Evolutionary conservation across 1,139 yeast species (phyloP).

Genomic region (Yamadazyma mexicana): DNA sequence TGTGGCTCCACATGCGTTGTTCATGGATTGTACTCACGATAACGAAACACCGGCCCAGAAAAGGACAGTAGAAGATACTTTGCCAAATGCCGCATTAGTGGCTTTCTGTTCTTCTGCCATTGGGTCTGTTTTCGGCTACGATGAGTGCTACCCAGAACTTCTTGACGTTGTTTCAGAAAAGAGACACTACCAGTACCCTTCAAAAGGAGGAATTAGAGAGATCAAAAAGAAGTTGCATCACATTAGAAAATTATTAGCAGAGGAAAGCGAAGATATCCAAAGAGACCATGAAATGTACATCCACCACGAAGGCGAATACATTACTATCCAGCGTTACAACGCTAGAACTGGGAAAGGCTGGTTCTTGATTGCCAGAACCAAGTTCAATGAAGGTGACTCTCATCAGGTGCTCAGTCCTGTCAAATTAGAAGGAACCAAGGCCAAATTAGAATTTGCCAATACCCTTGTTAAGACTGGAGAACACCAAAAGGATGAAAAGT

Average conservation of each 20-base stretch:
- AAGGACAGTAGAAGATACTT: constrained; percentile 89
- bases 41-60: constrained; percentile 87
- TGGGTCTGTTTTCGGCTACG: constrained; percentile 93
- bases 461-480: constrained; percentile 57
- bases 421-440: constrained; percentile 64
- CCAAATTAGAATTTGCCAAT: constrained; percentile 60
- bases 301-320: constrained; percentile 90
- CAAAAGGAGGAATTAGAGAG: constrained; percentile 62
- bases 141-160: constrained; percentile 82
- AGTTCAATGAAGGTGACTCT: constrained; percentile 50
- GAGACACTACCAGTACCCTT: constrained; percentile 56
- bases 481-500: constrained; percentile 35
- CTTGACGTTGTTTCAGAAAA: constrained; percentile 80
- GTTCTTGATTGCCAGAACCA: constrained; percentile 84
- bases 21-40: constrained; percentile 98
- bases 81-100: constrained; percentile 93
- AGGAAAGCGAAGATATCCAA: constrained; percentile 59
- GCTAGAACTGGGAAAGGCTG: constrained; percentile 86
- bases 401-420: constrained; percentile 62
- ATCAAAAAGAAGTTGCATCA: constrained; percentile 63
- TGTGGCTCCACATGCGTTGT: constrained; percentile 84
- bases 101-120: constrained; percentile 92
- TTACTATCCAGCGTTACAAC: constrained; percentile 85
- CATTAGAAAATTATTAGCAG: constrained; percentile 61
- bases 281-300: constrained; percentile 90